Evolutionary conservation across 1,284 basidiomycete genomes (phyloP).

Genomic region (Sporisorium graminicola): DNA sequence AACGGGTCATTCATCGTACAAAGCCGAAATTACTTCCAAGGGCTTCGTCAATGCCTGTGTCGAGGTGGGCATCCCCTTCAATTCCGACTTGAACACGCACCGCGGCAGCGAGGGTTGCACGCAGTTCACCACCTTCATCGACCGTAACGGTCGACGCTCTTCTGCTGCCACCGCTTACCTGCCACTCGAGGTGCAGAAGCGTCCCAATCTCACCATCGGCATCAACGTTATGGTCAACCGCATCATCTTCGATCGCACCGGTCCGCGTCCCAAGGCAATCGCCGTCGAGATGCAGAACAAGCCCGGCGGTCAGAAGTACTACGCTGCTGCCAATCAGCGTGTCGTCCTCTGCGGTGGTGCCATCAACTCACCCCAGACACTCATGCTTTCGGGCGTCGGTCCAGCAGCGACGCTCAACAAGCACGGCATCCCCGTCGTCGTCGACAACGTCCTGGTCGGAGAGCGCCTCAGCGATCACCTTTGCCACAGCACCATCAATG

Average conservation of each 20-base stretch:
- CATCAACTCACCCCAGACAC: constrained; percentile 73
- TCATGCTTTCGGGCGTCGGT: constrained; percentile 80
- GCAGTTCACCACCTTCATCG: constrained; percentile 59
- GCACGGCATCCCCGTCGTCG: constrained; percentile 43
- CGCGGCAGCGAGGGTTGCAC: constrained; percentile 50
- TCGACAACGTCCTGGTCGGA: constrained; percentile 54
- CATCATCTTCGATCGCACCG: constrained; percentile 52
- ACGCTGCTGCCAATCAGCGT: constrained; percentile 64
- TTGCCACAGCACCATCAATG: constrained; percentile 41
- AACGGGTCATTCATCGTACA: constrained; percentile 53
- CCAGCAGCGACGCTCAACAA: constrained; percentile 43
- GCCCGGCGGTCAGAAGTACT: constrained; percentile 41
- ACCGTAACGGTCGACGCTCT: constrained; percentile 49
- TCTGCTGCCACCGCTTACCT: constrained; percentile 61
- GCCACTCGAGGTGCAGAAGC: constrained; percentile 42
- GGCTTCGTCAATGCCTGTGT: constrained; percentile 53
- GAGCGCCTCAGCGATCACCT: constrained; percentile 62
- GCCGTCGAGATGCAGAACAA: constrained; percentile 55
- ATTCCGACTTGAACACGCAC: constrained; percentile 53
- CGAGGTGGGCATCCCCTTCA: constrained; percentile 55
- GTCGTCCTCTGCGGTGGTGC: constrained; percentile 73
- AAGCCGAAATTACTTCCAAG: constrained; percentile 47
- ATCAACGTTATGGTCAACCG: constrained; percentile 53
- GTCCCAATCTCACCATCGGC: constrained; percentile 57
- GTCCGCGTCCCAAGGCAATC: constrained; percentile 48